phyloP scores from a whole-genome alignment of 75 land plant genomes.

The Chamaecyparis obtusa region DNA sequence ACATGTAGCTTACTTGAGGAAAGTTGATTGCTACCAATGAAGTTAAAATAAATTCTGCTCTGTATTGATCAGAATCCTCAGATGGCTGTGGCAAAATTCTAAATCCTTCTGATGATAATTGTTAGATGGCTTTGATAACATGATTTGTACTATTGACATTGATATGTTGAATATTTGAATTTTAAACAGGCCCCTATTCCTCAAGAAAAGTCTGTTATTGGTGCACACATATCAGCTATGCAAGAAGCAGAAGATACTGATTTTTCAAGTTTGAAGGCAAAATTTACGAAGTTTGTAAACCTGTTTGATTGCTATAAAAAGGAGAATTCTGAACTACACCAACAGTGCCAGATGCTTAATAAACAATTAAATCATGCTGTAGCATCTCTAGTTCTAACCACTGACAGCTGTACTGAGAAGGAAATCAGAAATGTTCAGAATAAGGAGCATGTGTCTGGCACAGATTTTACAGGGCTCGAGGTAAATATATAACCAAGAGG shows the following conservation, averaged over 20 bases:
- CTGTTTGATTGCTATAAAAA: constrained; percentile 1
- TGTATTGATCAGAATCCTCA: not conserved
- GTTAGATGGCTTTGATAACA: not conserved
- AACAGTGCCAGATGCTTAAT: constrained; percentile 9
- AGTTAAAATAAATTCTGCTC: not conserved
- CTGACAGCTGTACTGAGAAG: not conserved
- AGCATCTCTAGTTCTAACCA: not conserved
- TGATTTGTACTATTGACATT: not conserved
- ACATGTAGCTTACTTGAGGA: not conserved
- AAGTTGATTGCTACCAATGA: not conserved
- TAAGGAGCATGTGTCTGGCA: not conserved
- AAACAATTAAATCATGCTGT: constrained; percentile 8
- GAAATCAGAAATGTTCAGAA: not conserved
- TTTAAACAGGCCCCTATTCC: not conserved
- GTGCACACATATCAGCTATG: not conserved
- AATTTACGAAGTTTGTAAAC: not conserved
- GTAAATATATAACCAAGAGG: not conserved
- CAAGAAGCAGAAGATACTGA: not conserved
- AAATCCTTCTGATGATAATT: not conserved
- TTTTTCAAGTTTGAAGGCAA: not conserved
- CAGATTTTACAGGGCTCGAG: not conserved
- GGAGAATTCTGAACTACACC: constrained; percentile 7
- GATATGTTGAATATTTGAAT: not conserved
- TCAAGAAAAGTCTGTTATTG: not conserved
- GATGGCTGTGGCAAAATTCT: not conserved